These are phyloP conservation scores for Acaromyces ingoldii DNA, from an alignment of 1,284 basidiomycete genomes.

Conservation along the genomic window DNA sequence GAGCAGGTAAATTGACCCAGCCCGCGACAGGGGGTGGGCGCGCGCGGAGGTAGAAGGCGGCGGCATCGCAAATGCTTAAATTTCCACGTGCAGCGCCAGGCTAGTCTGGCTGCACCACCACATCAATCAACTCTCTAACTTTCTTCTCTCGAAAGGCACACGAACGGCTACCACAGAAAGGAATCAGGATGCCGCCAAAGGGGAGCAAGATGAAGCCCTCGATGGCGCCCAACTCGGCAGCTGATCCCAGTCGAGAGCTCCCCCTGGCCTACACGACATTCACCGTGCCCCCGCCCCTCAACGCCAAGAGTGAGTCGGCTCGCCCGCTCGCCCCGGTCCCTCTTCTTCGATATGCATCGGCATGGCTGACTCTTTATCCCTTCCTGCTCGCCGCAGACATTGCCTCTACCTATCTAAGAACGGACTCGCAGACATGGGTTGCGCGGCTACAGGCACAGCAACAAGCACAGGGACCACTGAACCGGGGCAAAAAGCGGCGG, in stretches of 20 bases:
- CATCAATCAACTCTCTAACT: too few relatives aligned
- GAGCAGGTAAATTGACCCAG: too few relatives aligned
- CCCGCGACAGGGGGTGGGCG: too few relatives aligned
- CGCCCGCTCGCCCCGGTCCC: not conserved
- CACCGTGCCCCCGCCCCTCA: conserved; percentile 41
- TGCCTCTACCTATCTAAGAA: conserved; percentile 45
- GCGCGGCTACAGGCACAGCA: not conserved
- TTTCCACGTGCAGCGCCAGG: too few relatives aligned
- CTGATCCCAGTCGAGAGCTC: conserved; percentile 20
- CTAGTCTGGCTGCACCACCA: too few relatives aligned
- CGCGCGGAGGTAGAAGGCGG: too few relatives aligned
- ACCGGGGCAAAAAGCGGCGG: not conserved
- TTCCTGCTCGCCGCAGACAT: conserved; percentile 20
- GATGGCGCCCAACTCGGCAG: not conserved
- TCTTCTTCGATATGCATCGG: too few relatives aligned
- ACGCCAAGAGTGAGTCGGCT: conserved; percentile 37
- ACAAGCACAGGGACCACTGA: conserved; percentile 2
- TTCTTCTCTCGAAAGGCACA: too few relatives aligned
- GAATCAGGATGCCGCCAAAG: not conserved
- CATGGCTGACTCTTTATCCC: too few relatives aligned
- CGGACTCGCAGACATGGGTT: conserved; percentile 47
- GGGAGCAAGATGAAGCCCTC: conserved; percentile 3
- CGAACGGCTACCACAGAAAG: too few relatives aligned
- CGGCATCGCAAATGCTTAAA: too few relatives aligned
- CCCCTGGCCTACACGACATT: conserved; percentile 43